Conservation (phyloP, 306 rosid genomes). For the Begonia fuchsioides region DNA sequence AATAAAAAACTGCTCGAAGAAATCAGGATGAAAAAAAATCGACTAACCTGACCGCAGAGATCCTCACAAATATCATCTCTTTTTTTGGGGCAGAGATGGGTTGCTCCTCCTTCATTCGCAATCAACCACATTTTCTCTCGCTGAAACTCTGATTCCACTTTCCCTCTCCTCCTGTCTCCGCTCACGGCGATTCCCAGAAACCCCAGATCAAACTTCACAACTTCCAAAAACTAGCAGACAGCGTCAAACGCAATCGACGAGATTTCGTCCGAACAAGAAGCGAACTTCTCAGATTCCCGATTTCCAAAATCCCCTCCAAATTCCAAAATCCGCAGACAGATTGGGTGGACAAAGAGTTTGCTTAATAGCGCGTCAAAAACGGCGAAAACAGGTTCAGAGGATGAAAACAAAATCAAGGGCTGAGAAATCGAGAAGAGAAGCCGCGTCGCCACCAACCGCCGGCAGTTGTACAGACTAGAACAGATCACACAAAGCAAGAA, state of each 20-base stretch:
- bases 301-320: no score
- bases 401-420: slow-evolving; percentile 4
- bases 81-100: slow-evolving; percentile 44
- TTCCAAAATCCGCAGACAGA: not conserved
- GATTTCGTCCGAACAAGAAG: no score
- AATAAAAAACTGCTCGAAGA: no score
- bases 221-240: no score
- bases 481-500: no score
- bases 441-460: not conserved
- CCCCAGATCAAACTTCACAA: no score
- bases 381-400: not conserved
- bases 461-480: slow-evolving; percentile 12
- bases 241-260: no score
- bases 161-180: not conserved
- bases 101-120: slow-evolving; percentile 63
- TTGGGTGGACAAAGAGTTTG: not conserved
- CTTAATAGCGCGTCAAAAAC: not conserved
- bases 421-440: slow-evolving; percentile 5
- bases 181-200: not conserved
- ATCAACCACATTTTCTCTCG: slow-evolving; percentile 73
- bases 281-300: no score
- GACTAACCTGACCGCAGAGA: slow-evolving; percentile 91
- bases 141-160: not conserved
- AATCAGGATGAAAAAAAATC: not conserved
- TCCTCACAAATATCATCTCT: slow-evolving; percentile 82